These are phyloP conservation scores for Beta lomatogona DNA, from an alignment of 179 eudicot genomes.

Conservation along the genomic window DNA sequence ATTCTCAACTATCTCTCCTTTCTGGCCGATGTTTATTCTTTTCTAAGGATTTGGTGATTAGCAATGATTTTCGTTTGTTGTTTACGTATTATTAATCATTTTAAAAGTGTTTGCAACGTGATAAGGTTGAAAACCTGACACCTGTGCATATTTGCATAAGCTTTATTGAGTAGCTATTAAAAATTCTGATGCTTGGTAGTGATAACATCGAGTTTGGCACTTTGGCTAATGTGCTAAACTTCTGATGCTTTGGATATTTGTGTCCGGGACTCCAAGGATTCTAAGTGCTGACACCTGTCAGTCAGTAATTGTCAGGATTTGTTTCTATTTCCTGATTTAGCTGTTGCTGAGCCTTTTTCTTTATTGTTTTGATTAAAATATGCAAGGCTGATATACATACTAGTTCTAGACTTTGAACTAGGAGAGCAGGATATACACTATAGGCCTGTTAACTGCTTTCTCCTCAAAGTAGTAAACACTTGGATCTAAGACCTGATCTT, in stretches of 20 bases:
- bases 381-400: background rate
- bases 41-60: background rate
- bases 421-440: background rate
- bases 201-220: background rate
- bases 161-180: background rate
- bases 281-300: no score
- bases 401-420: background rate
- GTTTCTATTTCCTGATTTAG: background rate
- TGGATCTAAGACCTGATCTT: background rate
- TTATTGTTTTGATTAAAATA: background rate
- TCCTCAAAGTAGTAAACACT: background rate
- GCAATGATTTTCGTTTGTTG: background rate
- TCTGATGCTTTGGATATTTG: background rate
- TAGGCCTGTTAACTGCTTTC: background rate
- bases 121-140: background rate
- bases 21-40: background rate
- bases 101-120: background rate
- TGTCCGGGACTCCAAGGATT: no score
- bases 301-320: no score
- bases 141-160: background rate
- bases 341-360: background rate
- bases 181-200: background rate
- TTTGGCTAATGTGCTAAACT: background rate
- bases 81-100: background rate
- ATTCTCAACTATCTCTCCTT: background rate